Evolutionary conservation across 2,329 filamentous ascomycete species (phyloP), one percentile per base, ranked within the genome.

Genomic region (Talaromyces sp.): DNA sequence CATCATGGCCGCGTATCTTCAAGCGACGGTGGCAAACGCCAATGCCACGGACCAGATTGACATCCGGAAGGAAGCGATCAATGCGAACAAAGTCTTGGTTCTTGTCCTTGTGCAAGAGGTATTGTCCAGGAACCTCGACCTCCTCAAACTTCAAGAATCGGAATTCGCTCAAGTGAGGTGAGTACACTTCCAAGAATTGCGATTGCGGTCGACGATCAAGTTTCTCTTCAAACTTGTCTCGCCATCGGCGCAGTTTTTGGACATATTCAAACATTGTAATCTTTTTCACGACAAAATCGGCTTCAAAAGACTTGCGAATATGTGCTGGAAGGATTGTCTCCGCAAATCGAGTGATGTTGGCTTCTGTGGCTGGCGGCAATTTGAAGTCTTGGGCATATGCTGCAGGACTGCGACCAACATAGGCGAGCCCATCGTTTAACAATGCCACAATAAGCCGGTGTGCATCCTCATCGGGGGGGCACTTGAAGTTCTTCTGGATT

Each of bases 181-280:
- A 96, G 73, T 91, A 96, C 31, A 83, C 84, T 75, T 99, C 95
- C 9, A 99, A 82, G 56, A 89, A 89, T 57, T 89, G 85, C 50
- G 84, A 86, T 30, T 87, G 85, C 44, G 87, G 82, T 57, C 95
- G 86, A 23, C 93, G 89, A 73, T 99, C 95, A 56, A 99, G 87
- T 76, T 96, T 96, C 80, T 98, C 93, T 74, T 98, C 95, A 68
- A 99, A 97, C 74, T 96, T 95, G 78, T 97, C 95, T 59, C 96
- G 87, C 95, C 95, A 99, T 68, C 88, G 90, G 53, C 95, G 89
- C 58, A 99, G 82, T 76, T 97, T 98, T 75, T 96, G 92, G 65
- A 99, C 98, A 79, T 99, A 99, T 74, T 97, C 93, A 73, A 90
- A 90, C 92, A 99, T 97, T 1, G 93, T 98, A 3, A 95, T 96